Base-by-base conservation (phyloP, 148 eudicot genomes). In the Beta vulgaris region DNA sequence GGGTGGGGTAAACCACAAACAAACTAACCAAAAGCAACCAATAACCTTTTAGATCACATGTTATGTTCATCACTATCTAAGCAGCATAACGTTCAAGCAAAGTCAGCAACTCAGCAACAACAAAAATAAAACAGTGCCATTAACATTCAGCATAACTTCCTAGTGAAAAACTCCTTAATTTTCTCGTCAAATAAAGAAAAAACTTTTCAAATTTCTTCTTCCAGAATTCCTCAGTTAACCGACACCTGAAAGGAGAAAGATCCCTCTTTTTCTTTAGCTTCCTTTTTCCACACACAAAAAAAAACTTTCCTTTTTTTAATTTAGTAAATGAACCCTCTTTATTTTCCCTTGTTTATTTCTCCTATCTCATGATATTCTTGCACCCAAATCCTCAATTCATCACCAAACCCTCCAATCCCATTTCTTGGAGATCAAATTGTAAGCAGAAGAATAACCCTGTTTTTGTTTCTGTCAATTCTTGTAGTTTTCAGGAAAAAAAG, bases 291-390 rank as follows among this genome's bases (percentile, higher is more conserved):
- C 64, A 59, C 36, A 7, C 31, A 25, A 25, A n/a, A 57, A 7
- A 8, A 48, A 48, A 12, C 49, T 42, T 36, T 55, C 32, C 8
- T 48, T 39, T 34, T 21, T 44, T 15, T 8, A 14, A 16, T 49
- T 32, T 13, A 63, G 29, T 61, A 21, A 35, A 74, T 68, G 61
- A 44, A 36, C 74, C 35, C 72, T 43, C 32, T 48, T 64, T 26
- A 12, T 23, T 25, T 21, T 63, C 51, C 28, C 43, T 34, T 31
- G n/a, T n/a, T n/a, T n/a, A n/a, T n/a, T 6, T 73, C 36, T 23
- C 31, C 19, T 25, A 28, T 71, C 78, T 72, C 72, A 86, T 88
- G 91, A 84, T 84, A 72, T 39, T 81, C 68, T 63, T 36, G 25
- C 26, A 16, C 35, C 63, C 58, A 10, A 79, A 72, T 69, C 53